Percentiles rank a stretch among this genome's conserved stretches.
Conservation (phyloP, 768 basidiomycete genomes). For the Dioszegia aurantiaca region DNA sequence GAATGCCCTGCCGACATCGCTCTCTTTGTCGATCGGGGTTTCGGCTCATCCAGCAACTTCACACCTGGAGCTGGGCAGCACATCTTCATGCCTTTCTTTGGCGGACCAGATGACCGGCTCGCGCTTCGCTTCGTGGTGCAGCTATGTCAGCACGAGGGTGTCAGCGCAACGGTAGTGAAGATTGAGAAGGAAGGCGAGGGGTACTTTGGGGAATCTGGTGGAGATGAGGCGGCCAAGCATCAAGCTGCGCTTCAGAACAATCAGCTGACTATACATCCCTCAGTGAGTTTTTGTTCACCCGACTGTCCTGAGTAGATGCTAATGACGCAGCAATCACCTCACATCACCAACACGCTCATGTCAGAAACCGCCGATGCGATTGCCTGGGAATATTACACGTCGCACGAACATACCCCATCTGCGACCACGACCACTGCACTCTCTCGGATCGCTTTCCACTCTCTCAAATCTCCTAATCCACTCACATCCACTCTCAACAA, state of each 20-base stretch:
- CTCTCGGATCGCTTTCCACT: constrained; percentile 65
- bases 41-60: constrained; percentile 46
- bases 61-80: constrained; percentile 57
- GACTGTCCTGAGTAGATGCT: not conserved
- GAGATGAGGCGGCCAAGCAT: constrained; percentile 36
- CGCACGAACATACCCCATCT: constrained; percentile 16
- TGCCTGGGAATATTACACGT: constrained; percentile 66
- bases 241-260: constrained; percentile 44
- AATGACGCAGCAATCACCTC: constrained; percentile 11
- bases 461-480: constrained; percentile 50
- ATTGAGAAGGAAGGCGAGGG: constrained; percentile 51
- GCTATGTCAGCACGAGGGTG: constrained; percentile 65
- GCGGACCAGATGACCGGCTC: constrained; percentile 87
- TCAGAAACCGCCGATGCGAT: constrained; percentile 82
- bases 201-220: constrained; percentile 15
- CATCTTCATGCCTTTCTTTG: constrained; percentile 84
- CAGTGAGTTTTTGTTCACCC: constrained; percentile 20
- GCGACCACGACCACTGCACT: constrained; percentile 50
- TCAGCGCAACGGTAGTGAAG: constrained; percentile 72
- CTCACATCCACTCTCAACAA: constrained; percentile 57
- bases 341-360: constrained; percentile 62
- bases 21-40: constrained; percentile 76
- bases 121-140: constrained; percentile 79
- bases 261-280: constrained; percentile 37
- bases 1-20: constrained; percentile 73